Evolutionary conservation across 805 yeast species (phyloP), one percentile per base, ranked within the genome.

Genomic region (Metschnikowia bowlesiae): DNA sequence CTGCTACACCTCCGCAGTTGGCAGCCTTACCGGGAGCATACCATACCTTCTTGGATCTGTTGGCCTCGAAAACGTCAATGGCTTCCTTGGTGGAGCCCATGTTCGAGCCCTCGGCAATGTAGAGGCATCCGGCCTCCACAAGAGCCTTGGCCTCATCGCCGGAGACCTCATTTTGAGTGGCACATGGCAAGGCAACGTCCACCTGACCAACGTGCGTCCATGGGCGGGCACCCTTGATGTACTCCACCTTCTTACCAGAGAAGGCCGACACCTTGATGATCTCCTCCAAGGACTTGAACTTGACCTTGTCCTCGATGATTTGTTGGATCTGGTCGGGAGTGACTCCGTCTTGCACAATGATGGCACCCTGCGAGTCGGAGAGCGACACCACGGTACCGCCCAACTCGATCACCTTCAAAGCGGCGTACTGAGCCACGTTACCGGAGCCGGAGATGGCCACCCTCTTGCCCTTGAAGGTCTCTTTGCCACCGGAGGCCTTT

Each of bases 1-100:
- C 97, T 52, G 97, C 96, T 63, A 92, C 99, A 84, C 99, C 99
- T 78, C 98, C 99, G 78, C 95, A 87, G 84, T 92, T 92, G 66
- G 97, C 92, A 62, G 97, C 97, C 83, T 92, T 92, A 76, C 97
- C 98, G 70, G 97, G 97, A 65, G 96, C 98, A 77, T 91, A 92
- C 99, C 99, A 92, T 74, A 90, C 88, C 46, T 75, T 67, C 60
- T 71, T 67, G 58, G 72, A 36, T 79, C 92, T 83, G 71, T 80
- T 82, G 64, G 86, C 88, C 82, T 92, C 99, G 64, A 91, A 92
- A 55, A 88, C 90, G 61, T 85, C 89, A 62, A 92, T 89, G 62
- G 99, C 99, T 72, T 92, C 98, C 75, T 87, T 86, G 63, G 97
- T 91, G 62, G 96, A 92, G 69, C 99, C 98, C 99, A 92, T 92